Conservation (phyloP, 2,329 filamentous ascomycete genomes). For the Diaporthe nobilis region DNA sequence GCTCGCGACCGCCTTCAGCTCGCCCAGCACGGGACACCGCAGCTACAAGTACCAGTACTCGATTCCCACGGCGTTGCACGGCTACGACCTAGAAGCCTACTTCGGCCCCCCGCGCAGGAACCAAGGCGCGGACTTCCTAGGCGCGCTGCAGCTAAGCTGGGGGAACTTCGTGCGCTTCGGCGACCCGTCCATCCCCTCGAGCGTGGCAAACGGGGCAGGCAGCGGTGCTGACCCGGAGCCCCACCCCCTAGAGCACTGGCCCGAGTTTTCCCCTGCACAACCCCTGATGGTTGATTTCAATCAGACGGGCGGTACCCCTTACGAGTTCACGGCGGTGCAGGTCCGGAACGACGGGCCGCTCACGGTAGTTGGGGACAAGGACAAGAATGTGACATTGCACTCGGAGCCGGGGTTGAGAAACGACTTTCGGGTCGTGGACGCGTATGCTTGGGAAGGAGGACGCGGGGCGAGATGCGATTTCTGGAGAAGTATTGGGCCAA, state of each 20-base stretch:
- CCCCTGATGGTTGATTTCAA: conserved; percentile 4
- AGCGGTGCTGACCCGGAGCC: not conserved
- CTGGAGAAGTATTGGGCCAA: conserved; percentile 42
- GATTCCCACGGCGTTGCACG: conserved; percentile 53
- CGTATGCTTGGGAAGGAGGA: conserved; percentile 59
- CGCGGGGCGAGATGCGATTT: conserved; percentile 51
- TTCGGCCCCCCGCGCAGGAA: conserved; percentile 30
- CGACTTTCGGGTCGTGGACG: conserved; percentile 55
- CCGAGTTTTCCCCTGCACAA: not conserved
- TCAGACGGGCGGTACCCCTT: not conserved
- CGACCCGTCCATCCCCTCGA: not conserved
- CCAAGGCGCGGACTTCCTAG: conserved; percentile 23
- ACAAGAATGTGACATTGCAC: conserved; percentile 46
- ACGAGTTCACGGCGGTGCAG: conserved; percentile 13
- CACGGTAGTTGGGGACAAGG: conserved; percentile 43
- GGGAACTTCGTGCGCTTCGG: conserved; percentile 1
- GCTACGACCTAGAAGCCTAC: conserved; percentile 52
- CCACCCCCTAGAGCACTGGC: not conserved
- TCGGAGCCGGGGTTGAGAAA: conserved; percentile 26
- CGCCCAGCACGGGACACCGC: conserved; percentile 42
- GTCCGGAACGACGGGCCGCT: conserved; percentile 42
- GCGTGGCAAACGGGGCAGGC: not conserved
- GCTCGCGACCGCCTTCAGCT: conserved; percentile 60
- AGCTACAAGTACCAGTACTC: conserved; percentile 61
- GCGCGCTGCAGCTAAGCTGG: conserved; percentile 3